Base-by-base conservation (phyloP, 768 basidiomycete genomes). In the Suillus weaverae region DNA sequence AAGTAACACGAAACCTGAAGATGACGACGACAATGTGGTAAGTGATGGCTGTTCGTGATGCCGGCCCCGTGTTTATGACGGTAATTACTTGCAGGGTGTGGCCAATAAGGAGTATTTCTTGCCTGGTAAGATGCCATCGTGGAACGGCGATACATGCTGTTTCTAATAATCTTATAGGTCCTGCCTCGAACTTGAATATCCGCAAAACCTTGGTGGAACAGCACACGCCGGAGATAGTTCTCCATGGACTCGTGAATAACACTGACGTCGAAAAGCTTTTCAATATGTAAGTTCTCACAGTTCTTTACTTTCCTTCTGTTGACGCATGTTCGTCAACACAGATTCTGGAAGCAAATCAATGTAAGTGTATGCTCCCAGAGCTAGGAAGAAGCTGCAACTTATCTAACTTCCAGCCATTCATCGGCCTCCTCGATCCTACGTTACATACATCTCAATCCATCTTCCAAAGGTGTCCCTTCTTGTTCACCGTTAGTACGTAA, bases 251-350 rank as follows among this genome's bases (percentile, higher is more conserved):
- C 26, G 90, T 95, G 41, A 87, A 86, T 1, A 85, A 89, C 0
- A 85, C 85, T 55, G 92, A 94, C 66, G 91, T 94, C 3, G 89
- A 93, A 64, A 88, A 88, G 67, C 76, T 95, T n/a, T 95, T 94
- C 68, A 83, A 91, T 39, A 91, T 94, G 90, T 92, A 69, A 38
- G 92, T 82, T 14, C 26, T 41, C 26, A 16, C 20, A 0, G 7
- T 32, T 61, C 7, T 50, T 53, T 2, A 33, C 26, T n/a, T 35
- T 20, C 57, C 41, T 20, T 18, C 56, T 26, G 22, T 60, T 66
- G 36, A 66, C 50, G 68, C 35, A 69, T 48, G 36, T 33, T 22
- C 62, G 50, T 22, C 5, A n/a, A 7, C 22, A 0, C 68, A 93
- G 91, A 70, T 94, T 89, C 73, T 94, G 85, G 76, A 81, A 82